Percentiles rank a stretch among this genome's conserved stretches.
phyloP scores from a whole-genome alignment of 805 yeast genomes.

The Candida tammaniensis region DNA sequence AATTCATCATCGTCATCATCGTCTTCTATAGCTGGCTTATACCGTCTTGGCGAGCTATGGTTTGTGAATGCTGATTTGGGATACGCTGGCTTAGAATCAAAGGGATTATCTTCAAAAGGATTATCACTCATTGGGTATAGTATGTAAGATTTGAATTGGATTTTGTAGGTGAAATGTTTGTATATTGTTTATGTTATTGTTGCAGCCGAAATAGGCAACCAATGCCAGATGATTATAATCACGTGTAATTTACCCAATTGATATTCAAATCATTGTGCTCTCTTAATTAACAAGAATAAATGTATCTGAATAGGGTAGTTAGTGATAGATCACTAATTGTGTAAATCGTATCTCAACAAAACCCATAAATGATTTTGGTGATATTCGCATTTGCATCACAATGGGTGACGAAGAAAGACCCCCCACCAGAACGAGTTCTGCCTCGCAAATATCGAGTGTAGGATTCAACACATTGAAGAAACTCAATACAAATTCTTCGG shows the following conservation, averaged over 20 bases:
- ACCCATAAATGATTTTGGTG: too few species aligned
- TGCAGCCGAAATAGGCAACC: too few species aligned
- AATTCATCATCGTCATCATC: conserved; percentile 25
- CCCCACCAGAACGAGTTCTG: too few species aligned
- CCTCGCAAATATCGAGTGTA: conserved; percentile 24
- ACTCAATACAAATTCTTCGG: conserved; percentile 25
- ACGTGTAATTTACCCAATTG: background rate
- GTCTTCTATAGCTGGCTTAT: conserved; percentile 22
- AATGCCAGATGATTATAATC: background rate
- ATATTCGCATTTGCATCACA: too few species aligned
- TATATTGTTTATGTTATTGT: conserved; percentile 8
- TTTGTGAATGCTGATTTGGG: conserved; percentile 42
- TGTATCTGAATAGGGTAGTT: too few species aligned
- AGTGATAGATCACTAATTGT: background rate
- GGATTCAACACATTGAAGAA: conserved; percentile 34
- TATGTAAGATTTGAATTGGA: too few species aligned
- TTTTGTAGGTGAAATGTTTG: background rate
- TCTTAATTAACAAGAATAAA: too few species aligned
- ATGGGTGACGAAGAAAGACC: background rate
- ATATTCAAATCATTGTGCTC: background rate
- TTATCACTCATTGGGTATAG: conserved; percentile 24
- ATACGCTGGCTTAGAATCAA: conserved; percentile 29
- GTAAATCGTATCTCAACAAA: too few species aligned
- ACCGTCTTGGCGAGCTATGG: conserved; percentile 36
- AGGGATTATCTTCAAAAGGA: conserved; percentile 35